Percentiles rank a stretch among this genome's conserved stretches.
These are phyloP conservation scores for Chaetomiaceae sp. DNA, from an alignment of 2,329 filamentous ascomycete species.

Conservation along the genomic window DNA sequence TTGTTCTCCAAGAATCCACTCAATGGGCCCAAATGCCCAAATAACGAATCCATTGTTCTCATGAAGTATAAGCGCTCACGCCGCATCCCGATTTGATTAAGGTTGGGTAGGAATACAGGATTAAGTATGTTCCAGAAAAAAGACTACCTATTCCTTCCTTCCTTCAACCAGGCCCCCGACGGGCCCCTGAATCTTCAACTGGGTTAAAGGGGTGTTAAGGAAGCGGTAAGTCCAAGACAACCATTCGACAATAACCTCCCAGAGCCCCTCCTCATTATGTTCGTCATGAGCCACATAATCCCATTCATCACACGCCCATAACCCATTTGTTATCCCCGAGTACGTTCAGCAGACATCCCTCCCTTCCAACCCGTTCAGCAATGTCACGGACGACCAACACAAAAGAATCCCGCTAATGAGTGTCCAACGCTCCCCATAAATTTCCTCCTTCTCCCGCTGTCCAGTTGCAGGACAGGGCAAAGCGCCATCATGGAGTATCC, in stretches of 20 bases:
- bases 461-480: background rate
- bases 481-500: background rate
- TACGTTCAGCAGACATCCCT: background rate
- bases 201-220: background rate
- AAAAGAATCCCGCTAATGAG: background rate
- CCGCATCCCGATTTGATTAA: background rate
- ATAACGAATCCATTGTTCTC: no score
- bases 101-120: background rate
- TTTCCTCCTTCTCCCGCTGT: background rate
- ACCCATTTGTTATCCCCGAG: background rate
- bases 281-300: constrained; percentile 13
- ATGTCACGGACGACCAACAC: background rate
- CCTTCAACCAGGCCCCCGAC: no score
- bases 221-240: background rate
- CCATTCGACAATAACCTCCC: constrained; percentile 2
- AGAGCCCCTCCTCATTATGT: constrained; percentile 15
- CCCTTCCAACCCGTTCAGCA: background rate
- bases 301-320: background rate
- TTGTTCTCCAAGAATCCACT: no score
- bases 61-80: background rate
- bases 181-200: no score
- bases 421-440: constrained; percentile 3
- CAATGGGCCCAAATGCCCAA: no score
- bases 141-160: background rate
- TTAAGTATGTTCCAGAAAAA: background rate